Evolutionary conservation across 2,329 filamentous ascomycete genomes (phyloP), one percentile per base, ranked within the genome.

Genomic region (Tolypocladium paradoxum): DNA sequence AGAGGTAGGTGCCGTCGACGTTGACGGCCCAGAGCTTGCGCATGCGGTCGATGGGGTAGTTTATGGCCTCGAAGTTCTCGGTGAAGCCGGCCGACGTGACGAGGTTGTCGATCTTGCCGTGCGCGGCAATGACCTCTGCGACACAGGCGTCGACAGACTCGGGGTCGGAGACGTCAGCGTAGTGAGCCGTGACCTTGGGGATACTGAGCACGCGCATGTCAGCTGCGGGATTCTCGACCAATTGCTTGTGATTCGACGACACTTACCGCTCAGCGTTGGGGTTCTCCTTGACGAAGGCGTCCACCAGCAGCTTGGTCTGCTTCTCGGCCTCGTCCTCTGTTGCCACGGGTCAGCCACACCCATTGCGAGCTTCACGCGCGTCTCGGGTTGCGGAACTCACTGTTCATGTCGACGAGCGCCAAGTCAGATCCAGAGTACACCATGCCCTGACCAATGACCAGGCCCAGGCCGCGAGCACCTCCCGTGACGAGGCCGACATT

Each of bases 11-110:
- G 24, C 92, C 92, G 64, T 84, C 89, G 1, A 97, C 90, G 60
- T 96, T 96, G 66, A 96, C 92, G 49, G 83, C 84, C 90, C 90
- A 96, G 18, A 97, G 83, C 76, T 95, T 95, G 70, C 91, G 84
- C 71, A 96, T 85, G 59, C 91, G 87, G 61, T 96, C 90, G 61
- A 91, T 83, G 1, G 91, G 91, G 73, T 97, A 97, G 60, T 85
- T 84, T 63, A 91, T 87, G 48, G 92, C 92, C 63, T 95, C 87
- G 65, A 90, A 95, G 75, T 96, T 96, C 75, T 96, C 92, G 16
- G 89, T 93, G 74, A 97, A 96, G 47, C 92, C 92, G 49, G 92
- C 92, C n/a, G 90, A 95, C 29, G 92, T 96, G 62, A 97, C 91
- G 29, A 97, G 80, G 70, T 89, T 85, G 72, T 96, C 90, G 61